Evolutionary conservation across 2,329 filamentous ascomycete species (phyloP).

Genomic region (Penicillium nordicum): DNA sequence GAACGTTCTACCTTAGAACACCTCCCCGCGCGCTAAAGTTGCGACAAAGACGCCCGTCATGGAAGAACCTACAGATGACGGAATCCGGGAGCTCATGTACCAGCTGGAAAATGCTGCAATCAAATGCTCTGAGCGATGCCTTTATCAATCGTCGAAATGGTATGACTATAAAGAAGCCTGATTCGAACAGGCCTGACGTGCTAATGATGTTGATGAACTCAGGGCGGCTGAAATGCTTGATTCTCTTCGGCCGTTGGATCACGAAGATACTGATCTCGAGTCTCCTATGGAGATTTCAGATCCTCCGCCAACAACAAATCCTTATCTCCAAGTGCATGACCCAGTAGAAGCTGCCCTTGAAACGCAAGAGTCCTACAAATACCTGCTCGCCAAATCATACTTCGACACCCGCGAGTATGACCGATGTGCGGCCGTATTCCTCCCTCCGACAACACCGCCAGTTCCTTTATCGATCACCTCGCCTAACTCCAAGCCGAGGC

Average conservation of each 20-base stretch:
- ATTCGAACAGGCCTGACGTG: not conserved
- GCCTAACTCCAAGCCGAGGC: conserved; percentile 38
- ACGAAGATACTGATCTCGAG: conserved; percentile 60
- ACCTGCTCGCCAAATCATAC: conserved; percentile 85
- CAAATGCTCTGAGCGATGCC: conserved; percentile 88
- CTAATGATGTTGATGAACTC: conserved; percentile 17
- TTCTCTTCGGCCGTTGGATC: conserved; percentile 61
- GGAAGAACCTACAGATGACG: conserved; percentile 36
- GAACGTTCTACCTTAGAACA: not conserved
- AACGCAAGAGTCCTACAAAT: conserved; percentile 73
- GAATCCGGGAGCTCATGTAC: conserved; percentile 59
- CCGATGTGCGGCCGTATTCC: conserved; percentile 83
- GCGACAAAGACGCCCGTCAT: conserved; percentile 22
- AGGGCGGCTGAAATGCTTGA: conserved; percentile 94
- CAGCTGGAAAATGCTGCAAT: conserved; percentile 81
- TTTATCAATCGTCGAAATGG: conserved; percentile 98
- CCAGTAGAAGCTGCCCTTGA: conserved; percentile 72
- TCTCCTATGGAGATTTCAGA: conserved; percentile 56
- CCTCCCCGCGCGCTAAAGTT: not conserved
- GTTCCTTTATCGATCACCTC: conserved; percentile 52
- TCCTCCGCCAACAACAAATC: conserved; percentile 51
- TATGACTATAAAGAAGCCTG: conserved; percentile 36
- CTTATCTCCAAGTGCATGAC: conserved; percentile 57
- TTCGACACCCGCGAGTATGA: conserved; percentile 96
- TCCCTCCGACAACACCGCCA: conserved; percentile 74